Conservation (phyloP, 208 protist species). For the Trypanosoma brucei region DNA sequence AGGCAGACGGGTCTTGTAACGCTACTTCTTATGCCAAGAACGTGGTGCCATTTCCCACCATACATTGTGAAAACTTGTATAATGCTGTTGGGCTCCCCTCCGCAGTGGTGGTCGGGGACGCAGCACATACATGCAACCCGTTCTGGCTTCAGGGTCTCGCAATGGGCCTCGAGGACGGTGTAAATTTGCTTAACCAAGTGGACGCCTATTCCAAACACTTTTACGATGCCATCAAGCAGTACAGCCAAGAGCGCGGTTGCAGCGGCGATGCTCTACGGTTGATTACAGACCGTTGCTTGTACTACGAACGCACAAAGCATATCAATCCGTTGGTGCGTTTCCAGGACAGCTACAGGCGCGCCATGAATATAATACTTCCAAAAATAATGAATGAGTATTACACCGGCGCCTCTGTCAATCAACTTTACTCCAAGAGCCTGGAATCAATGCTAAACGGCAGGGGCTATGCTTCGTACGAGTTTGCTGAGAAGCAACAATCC, state of each 20-base stretch:
- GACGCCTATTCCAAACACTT: constrained; percentile 82
- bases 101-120: constrained; percentile 77
- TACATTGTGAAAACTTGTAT: constrained; percentile 84
- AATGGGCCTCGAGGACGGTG: constrained; percentile 76
- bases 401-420: constrained; percentile 67
- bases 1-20: constrained; percentile 6
- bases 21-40: constrained; percentile 4
- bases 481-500: constrained; percentile 83
- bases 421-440: constrained; percentile 78
- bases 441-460: constrained; percentile 87
- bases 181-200: constrained; percentile 74
- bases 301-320: constrained; percentile 83
- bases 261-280: constrained; percentile 78
- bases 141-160: constrained; percentile 86
- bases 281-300: constrained; percentile 81
- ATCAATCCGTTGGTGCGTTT: constrained; percentile 67
- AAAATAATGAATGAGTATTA: constrained; percentile 65
- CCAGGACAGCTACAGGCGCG: constrained; percentile 73
- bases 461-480: constrained; percentile 87
- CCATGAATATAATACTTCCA: constrained; percentile 63
- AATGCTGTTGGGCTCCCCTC: constrained; percentile 85
- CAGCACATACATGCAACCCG: constrained; percentile 76
- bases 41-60: constrained; percentile 50
- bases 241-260: constrained; percentile 79
- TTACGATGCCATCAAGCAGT: constrained; percentile 86